A percentile compares a stretch with the other conserved stretches of the same genome.
Evolutionary conservation across 352 stramenopile genomes (phyloP).

Genomic region (Phytophthora quininea): DNA sequence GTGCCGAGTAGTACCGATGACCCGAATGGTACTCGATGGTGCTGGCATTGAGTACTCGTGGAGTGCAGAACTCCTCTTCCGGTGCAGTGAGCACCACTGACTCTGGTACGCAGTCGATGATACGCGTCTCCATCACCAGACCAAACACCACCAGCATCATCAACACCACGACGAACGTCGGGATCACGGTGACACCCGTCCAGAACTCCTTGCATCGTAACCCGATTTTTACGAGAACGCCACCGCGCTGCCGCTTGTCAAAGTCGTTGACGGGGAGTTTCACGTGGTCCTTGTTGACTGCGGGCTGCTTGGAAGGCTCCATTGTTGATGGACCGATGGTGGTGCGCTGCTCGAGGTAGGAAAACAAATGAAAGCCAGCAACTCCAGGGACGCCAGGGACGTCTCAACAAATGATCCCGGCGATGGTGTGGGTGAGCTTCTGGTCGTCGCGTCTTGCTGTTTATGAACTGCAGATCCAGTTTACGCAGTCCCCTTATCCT

Average conservation of each 20-base stretch:
- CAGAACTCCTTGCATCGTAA: constrained; percentile 1
- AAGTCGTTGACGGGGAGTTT: constrained; percentile 2
- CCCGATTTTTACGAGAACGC: neutral
- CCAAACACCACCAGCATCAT: constrained; percentile 15
- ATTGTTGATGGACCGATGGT: neutral
- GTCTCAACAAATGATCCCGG: no score
- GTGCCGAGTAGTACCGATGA: constrained; percentile 23
- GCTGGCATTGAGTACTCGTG: neutral
- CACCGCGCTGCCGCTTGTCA: neutral
- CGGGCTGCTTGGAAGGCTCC: neutral
- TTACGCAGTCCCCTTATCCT: no score
- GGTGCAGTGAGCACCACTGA: neutral
- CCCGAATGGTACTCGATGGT: constrained; percentile 30
- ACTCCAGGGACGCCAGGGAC: neutral
- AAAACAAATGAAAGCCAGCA: neutral
- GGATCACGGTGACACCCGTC: constrained; percentile 4
- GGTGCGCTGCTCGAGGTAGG: neutral
- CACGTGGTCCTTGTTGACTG: neutral
- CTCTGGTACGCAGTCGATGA: constrained; percentile 8
- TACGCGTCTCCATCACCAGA: constrained; percentile 7
- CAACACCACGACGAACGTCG: constrained; percentile 11
- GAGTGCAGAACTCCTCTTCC: constrained; percentile 9
- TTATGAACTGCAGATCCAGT: no score
- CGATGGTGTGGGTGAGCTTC: no score
- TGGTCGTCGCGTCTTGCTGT: no score